Evolutionary conservation across 805 yeast species (phyloP), one percentile per base, ranked within the genome.

Genomic region (Barnettozyma siamensis): DNA sequence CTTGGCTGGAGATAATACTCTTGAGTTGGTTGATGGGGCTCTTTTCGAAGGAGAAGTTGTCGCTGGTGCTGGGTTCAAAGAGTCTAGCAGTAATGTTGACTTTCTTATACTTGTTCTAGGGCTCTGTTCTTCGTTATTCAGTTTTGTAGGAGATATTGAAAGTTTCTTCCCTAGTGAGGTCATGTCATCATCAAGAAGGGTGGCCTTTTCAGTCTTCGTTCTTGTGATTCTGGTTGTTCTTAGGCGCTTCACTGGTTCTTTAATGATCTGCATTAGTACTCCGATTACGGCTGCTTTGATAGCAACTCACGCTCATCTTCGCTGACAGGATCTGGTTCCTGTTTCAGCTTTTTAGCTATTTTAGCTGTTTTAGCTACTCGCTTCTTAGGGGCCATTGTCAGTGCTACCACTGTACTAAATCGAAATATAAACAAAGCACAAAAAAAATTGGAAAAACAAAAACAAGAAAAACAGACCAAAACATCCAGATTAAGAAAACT

Each of bases 1-100:
- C 35, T 47, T 54, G 8, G 42, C 37, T 17, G 59, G 58, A 0
- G 59, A 55, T 7, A 51, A 48, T 12, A 51, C 42, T 35, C 47
- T 48, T 7, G 57, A 45, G 4, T 34, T 5, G 23, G 21, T 30
- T 9, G 40, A 24, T 15, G 41, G 27, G 9, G 40, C n/a, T 17
- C 35, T 42, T 31, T 38, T 37, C 2, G 26, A 21, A 24, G 50
- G 43, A 2, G 46, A 35, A 11, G 34, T 17, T 17, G 43, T 37
- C 16, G 35, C 35, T 13, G 40, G 20, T 17, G 45, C 29, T 17
- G 27, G 19, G 15, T 41, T 36, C 13, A 38, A 13, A 28, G 37
- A 38, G 12, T 35, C 41, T 15, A 37, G 33, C 2, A 36, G 31
- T 2, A 38, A 17, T 8, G 40, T 33, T n/a, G 46, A 31, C 15